Evolutionary conservation across 78 protist genomes (phyloP), one percentile per base, ranked within the genome.

Genomic region (slime mould (Dictyostelium discoideum)): DNA sequence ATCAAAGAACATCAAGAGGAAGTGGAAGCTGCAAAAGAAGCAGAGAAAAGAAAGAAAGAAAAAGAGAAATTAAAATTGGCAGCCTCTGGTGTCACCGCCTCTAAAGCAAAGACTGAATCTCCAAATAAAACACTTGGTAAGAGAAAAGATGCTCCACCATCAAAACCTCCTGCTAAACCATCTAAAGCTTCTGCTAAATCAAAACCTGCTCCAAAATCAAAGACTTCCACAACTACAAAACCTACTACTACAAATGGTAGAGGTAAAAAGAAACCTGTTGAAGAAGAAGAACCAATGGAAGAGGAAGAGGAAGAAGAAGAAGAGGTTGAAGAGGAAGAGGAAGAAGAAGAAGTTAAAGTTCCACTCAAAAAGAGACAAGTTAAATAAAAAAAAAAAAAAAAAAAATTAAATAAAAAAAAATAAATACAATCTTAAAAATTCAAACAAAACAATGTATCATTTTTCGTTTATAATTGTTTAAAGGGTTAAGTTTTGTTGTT

Each of bases 1-100:
- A 89, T 92, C 32, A 94, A 86, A 29, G 97, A 94, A 29, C 81
- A 93, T 73, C 87, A 93, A 46, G 92, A 93, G 24, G 96, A 85
- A 86, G 22, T 60, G 5, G 88, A 93, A 46, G 18, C 57, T 2
- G 44, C 48, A 26, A 86, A 63, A n/a, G 96, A 77, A 46, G 57
- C 44, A 44, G 78, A 87, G 44, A 92, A 32, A 79, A 83, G 74
- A 26, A 85, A 89, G 73, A 89, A 44, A 20, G 84, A 86, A 77
- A 67, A 50, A 22, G 92, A 86, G 37, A 86, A 77, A 13, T 18
- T 20, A 84, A 42, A 54, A 14, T 24, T 22, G 13, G 72, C 73
- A 2, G 46, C 69, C 29, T 14, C 44, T 50, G 7, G 46, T 42
- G 46, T 5, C 46, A 16, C 40, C 16, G 22, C 46, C 11, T 13